These are phyloP conservation scores for Inga laurina DNA, from an alignment of 306 rosid species.

Conservation along the genomic window DNA sequence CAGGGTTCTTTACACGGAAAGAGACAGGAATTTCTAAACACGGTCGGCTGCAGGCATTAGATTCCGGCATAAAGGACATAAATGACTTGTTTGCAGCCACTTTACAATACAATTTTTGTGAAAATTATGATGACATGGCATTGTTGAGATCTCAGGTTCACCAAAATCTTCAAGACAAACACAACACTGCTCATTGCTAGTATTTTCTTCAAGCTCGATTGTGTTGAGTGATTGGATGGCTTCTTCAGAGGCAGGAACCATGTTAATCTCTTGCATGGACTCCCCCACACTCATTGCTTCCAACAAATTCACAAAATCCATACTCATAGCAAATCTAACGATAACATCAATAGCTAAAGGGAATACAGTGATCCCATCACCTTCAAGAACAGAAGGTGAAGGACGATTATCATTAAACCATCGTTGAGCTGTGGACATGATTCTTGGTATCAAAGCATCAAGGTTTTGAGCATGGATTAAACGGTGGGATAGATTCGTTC, in stretches of 20 bases:
- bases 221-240: background rate
- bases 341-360: background rate
- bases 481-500: background rate
- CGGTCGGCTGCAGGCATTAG: background rate
- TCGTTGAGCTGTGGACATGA: background rate
- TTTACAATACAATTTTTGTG: background rate
- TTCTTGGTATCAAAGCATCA: background rate
- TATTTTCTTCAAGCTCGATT: background rate
- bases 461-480: background rate
- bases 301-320: background rate
- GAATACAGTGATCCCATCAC: background rate
- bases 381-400: background rate
- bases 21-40: no score
- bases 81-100: background rate
- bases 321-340: no score
- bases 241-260: background rate
- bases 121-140: background rate
- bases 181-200: background rate
- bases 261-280: background rate
- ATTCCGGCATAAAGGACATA: background rate
- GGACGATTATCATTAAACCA: background rate
- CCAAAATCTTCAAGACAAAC: background rate
- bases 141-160: background rate
- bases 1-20: no score
- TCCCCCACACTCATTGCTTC: background rate